These are phyloP conservation scores for Venturia carpophila DNA, from an alignment of 2,329 filamentous ascomycete genomes.

Conservation along the genomic window DNA sequence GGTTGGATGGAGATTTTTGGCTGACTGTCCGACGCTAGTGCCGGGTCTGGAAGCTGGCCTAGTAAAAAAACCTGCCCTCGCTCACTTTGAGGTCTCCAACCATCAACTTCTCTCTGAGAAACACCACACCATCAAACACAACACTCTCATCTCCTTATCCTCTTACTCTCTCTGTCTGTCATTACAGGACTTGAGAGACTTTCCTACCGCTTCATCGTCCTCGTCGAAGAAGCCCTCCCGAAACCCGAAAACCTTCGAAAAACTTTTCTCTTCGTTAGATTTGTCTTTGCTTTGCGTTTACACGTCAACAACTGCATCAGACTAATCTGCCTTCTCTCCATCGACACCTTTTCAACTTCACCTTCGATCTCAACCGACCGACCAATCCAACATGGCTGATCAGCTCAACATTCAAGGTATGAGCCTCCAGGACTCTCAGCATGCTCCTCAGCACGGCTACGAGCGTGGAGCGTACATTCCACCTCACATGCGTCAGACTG, in stretches of 20 bases:
- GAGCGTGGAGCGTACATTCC: slow-evolving; percentile 71
- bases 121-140: slow-evolving; percentile 7
- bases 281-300: slow-evolving; percentile 11
- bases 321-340: not conserved
- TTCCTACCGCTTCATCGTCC: slow-evolving; percentile 8
- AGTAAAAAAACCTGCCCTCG: slow-evolving; percentile 5
- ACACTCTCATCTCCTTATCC: slow-evolving; percentile 12
- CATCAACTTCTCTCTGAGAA: not conserved
- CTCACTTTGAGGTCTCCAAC: not conserved
- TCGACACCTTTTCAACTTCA: not conserved
- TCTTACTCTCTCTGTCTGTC: slow-evolving; percentile 12
- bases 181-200: slow-evolving; percentile 14
- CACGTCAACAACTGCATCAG: not conserved
- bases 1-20: not conserved
- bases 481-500: slow-evolving; percentile 66
- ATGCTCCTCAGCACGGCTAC: slow-evolving; percentile 45
- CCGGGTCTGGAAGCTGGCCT: not conserved
- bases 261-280: slow-evolving; percentile 8
- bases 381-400: slow-evolving; percentile 59
- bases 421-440: slow-evolving; percentile 59
- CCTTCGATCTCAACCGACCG: not conserved
- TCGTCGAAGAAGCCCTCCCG: not conserved
- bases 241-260: not conserved
- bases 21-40: not conserved
- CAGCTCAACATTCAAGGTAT: slow-evolving; percentile 77